Evolutionary conservation across 176 grass and related monocot genomes (phyloP).

Genomic region (Aegilops bicornis): DNA sequence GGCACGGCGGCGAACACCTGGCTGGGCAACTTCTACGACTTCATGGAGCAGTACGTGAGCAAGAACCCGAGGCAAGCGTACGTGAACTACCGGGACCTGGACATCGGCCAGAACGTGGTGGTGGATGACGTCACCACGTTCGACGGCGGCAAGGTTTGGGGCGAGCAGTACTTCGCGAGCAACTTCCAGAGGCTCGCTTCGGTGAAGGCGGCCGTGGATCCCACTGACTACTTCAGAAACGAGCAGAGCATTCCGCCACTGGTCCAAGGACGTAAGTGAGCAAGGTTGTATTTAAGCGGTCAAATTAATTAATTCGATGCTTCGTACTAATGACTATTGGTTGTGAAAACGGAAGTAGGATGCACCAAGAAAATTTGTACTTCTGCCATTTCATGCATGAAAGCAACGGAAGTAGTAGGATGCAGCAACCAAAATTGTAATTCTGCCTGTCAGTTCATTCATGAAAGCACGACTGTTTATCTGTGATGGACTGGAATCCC

Average conservation of each 20-base stretch:
- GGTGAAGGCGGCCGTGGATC: constrained; percentile 39
- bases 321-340: neutral
- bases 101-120: constrained; percentile 37
- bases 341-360: neutral
- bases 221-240: constrained; percentile 55
- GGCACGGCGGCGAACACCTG: neutral
- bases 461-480: too few species aligned
- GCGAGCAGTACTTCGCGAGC: constrained; percentile 31
- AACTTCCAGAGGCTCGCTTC: constrained; percentile 45
- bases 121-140: constrained; percentile 15
- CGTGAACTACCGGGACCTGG: constrained; percentile 50
- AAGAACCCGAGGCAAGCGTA: constrained; percentile 41
- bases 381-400: neutral
- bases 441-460: too few species aligned
- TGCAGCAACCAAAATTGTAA: too few species aligned
- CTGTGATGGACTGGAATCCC: too few species aligned
- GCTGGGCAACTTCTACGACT: neutral
- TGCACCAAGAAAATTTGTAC: neutral
- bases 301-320: neutral
- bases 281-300: neutral
- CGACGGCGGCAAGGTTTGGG: constrained; percentile 31
- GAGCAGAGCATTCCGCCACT: constrained; percentile 66
- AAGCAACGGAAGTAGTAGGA: too few species aligned
- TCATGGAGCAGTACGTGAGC: constrained; percentile 24
- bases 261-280: constrained; percentile 1